These are phyloP conservation scores for Solanum gandarillasii DNA, from an alignment of 257 asterid genomes.

Conservation along the genomic window DNA sequence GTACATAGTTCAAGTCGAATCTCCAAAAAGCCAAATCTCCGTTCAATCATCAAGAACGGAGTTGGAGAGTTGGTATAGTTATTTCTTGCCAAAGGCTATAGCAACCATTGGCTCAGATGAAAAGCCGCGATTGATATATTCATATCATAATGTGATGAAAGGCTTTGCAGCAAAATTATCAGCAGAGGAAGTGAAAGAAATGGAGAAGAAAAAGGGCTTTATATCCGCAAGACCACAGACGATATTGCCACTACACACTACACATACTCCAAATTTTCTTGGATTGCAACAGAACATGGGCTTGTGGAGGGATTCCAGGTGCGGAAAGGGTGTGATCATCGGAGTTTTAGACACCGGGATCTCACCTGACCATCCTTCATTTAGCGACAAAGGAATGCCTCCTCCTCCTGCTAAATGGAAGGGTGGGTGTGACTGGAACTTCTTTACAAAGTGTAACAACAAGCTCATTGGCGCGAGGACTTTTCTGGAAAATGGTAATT, in stretches of 20 bases:
- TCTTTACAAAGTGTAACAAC: too few relatives aligned
- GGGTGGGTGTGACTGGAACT: too few relatives aligned
- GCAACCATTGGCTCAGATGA: not conserved
- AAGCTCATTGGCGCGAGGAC: not conserved
- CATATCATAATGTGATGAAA: constrained; percentile 23
- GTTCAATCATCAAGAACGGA: not conserved
- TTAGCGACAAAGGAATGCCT: too few relatives aligned
- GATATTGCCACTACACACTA: constrained; percentile 21
- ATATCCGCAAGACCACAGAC: constrained; percentile 18
- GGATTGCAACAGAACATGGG: constrained; percentile 37
- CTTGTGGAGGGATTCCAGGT: constrained; percentile 33
- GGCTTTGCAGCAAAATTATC: constrained; percentile 46
- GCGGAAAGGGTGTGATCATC: constrained; percentile 39
- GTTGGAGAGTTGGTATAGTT: constrained; percentile 19
- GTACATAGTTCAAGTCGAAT: constrained; percentile 31
- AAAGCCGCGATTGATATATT: not conserved
- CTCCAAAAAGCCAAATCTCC: constrained; percentile 2
- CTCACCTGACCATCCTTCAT: constrained; percentile 25
- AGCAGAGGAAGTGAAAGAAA: constrained; percentile 11
- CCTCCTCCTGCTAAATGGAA: too few relatives aligned
- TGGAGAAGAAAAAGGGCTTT: constrained; percentile 19
- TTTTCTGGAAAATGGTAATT: not conserved
- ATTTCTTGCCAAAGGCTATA: constrained; percentile 15
- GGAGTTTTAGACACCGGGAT: constrained; percentile 42
- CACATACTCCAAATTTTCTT: constrained; percentile 33